These are phyloP conservation scores for Boletus rufocinnamomeus DNA, from an alignment of 768 basidiomycete genomes.

Conservation along the genomic window DNA sequence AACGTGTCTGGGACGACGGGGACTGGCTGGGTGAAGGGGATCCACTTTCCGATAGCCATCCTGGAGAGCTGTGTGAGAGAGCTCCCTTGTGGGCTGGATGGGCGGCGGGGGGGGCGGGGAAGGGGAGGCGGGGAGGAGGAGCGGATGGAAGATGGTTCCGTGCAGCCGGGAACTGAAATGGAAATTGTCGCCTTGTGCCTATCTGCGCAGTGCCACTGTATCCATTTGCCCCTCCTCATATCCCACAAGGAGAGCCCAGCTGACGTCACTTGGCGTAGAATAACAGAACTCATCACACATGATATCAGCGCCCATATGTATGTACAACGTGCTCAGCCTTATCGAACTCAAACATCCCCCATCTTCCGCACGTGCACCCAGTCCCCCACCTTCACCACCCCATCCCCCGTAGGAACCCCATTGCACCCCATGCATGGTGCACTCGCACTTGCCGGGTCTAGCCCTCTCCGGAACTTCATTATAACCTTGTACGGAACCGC, in stretches of 20 bases:
- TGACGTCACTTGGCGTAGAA: too few species aligned
- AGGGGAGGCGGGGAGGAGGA: neutral
- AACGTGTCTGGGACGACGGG: slow-evolving; percentile 27
- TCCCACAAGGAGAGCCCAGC: too few species aligned
- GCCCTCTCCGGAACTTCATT: slow-evolving; percentile 67
- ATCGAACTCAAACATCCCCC: slow-evolving; percentile 28
- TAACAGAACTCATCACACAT: too few species aligned
- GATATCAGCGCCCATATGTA: neutral
- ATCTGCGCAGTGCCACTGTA: neutral
- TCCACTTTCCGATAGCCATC: slow-evolving; percentile 44
- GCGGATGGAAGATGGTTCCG: slow-evolving; percentile 14
- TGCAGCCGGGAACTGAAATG: neutral
- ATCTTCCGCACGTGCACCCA: slow-evolving; percentile 50
- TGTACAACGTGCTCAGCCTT: neutral
- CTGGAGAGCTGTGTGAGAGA: neutral
- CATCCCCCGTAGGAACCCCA: slow-evolving; percentile 51
- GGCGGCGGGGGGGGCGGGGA: neutral
- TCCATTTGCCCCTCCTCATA: too few species aligned
- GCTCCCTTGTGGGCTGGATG: slow-evolving; percentile 4
- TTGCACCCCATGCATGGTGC: slow-evolving; percentile 72
- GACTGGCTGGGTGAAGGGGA: slow-evolving; percentile 35
- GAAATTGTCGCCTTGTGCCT: neutral
- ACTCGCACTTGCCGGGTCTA: slow-evolving; percentile 50
- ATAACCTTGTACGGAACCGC: slow-evolving; percentile 77
- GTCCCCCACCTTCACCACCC: slow-evolving; percentile 64